Evolutionary conservation across 1,284 basidiomycete species (phyloP).

Genomic region (Phylloporus sp.): DNA sequence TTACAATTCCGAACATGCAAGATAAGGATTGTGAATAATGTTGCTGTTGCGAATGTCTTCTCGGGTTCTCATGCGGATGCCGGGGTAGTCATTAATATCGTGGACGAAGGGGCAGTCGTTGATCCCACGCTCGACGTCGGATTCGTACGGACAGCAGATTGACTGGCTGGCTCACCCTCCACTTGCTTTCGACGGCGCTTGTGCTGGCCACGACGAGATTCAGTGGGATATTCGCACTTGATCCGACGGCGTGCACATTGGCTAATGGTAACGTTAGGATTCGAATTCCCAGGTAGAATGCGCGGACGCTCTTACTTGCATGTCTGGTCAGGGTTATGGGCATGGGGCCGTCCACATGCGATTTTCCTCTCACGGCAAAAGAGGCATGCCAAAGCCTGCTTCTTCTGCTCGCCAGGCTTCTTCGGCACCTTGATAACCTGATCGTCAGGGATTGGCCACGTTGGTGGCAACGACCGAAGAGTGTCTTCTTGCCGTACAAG

Average conservation of each 20-base stretch:
- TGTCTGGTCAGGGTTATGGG: slow-evolving; percentile 43
- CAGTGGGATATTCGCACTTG: slow-evolving; percentile 58
- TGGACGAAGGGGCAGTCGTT: slow-evolving; percentile 25
- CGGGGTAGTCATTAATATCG: slow-evolving; percentile 30
- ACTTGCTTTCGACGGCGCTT: slow-evolving; percentile 49
- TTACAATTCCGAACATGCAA: slow-evolving; percentile 18
- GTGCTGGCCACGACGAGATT: slow-evolving; percentile 60
- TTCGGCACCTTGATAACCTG: slow-evolving; percentile 42
- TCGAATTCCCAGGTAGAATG: slow-evolving; percentile 13
- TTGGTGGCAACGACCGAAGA: slow-evolving; percentile 35
- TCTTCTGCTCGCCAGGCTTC: slow-evolving; percentile 48
- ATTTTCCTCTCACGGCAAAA: slow-evolving; percentile 50
- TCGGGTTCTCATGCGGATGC: slow-evolving; percentile 31
- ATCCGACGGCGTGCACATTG: slow-evolving; percentile 58
- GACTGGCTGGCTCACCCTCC: slow-evolving; percentile 34
- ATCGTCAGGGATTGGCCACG: slow-evolving; percentile 47
- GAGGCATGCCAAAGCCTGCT: slow-evolving; percentile 49
- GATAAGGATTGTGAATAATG: slow-evolving; percentile 17
- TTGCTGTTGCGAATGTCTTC: slow-evolving; percentile 18
- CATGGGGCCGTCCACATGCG: slow-evolving; percentile 46
- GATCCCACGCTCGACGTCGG: slow-evolving; percentile 30
- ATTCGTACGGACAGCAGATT: slow-evolving; percentile 34
- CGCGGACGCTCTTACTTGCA: slow-evolving; percentile 44
- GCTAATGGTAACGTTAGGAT: slow-evolving; percentile 43
- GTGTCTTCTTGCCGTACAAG: slow-evolving; percentile 40